Evolutionary conservation across 441 rosid genomes (phyloP).

Genomic region (Croton laevigatus): DNA sequence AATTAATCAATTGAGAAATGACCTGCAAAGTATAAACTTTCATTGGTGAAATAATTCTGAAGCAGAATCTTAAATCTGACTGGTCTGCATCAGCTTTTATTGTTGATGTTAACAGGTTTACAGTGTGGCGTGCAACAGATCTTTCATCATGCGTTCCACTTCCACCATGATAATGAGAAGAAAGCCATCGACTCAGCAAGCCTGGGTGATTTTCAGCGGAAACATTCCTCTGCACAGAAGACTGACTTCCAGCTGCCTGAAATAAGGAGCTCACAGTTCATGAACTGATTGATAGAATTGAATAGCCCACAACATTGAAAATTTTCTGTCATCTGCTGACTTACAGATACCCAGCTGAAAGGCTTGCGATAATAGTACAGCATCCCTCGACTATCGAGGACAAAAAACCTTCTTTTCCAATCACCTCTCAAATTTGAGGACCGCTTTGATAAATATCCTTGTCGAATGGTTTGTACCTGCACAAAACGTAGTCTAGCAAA

Average conservation of each 20-base stretch:
- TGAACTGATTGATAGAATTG: conserved; percentile 20
- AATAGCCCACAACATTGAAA: conserved; percentile 12
- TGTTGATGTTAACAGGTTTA: conserved; percentile 89
- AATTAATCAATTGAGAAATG: conserved; percentile 13
- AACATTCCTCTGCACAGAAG: conserved; percentile 50
- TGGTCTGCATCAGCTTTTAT: conserved; percentile 95
- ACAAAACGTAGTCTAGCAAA: conserved; percentile 9
- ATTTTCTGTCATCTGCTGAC: conserved; percentile 29
- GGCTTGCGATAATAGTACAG: conserved; percentile 94
- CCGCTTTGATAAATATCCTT: conserved; percentile 96
- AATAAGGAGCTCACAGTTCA: conserved; percentile 24
- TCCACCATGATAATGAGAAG: conserved; percentile 91
- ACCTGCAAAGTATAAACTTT: conserved; percentile 97
- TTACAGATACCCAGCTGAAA: conserved; percentile 68
- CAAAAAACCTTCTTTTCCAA: conserved; percentile 98
- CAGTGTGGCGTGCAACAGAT: conserved; percentile 90
- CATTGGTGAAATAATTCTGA: conserved; percentile 88
- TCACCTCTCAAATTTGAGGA: conserved; percentile 96
- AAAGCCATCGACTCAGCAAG: conserved; percentile 90
- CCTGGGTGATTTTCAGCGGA: conserved; percentile 69
- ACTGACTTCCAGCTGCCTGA: conserved; percentile 71
- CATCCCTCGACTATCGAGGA: conserved; percentile 97
- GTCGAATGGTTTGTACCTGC: conserved; percentile 94
- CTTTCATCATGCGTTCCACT: conserved; percentile 86
- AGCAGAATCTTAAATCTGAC: conserved; percentile 95